Conservation (phyloP, 208 protist genomes). For the Wallacemonas sp. region DNA sequence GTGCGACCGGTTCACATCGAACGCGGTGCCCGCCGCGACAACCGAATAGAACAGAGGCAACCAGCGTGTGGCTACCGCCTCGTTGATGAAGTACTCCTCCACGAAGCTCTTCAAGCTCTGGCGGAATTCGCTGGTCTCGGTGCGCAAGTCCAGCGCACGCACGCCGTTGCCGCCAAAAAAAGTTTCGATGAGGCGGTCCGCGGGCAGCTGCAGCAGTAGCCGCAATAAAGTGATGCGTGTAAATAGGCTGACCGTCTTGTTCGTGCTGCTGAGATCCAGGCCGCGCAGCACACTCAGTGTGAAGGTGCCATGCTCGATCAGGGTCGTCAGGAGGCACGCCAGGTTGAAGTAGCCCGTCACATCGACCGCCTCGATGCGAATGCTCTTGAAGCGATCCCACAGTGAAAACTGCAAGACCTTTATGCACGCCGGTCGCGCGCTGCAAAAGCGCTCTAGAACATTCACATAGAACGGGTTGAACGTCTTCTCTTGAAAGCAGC, state of each 20-base stretch:
- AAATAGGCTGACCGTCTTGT: slow-evolving; percentile 77
- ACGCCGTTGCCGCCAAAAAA: slow-evolving; percentile 82
- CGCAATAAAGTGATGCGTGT: slow-evolving; percentile 72
- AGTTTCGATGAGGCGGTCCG: slow-evolving; percentile 48
- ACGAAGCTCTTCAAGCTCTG: slow-evolving; percentile 54
- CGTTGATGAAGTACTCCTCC: slow-evolving; percentile 75
- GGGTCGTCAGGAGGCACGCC: slow-evolving; percentile 40
- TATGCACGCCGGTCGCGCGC: slow-evolving; percentile 43
- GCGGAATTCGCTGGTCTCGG: slow-evolving; percentile 52
- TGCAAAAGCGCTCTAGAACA: slow-evolving; percentile 74
- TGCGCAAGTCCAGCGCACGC: slow-evolving; percentile 51
- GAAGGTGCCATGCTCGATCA: slow-evolving; percentile 59
- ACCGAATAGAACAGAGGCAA: slow-evolving; percentile 75
- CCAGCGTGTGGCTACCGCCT: slow-evolving; percentile 54
- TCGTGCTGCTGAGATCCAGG: slow-evolving; percentile 75
- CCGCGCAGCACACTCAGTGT: slow-evolving; percentile 73
- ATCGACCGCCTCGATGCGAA: slow-evolving; percentile 60
- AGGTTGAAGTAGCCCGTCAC: slow-evolving; percentile 75
- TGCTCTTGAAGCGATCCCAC: slow-evolving; percentile 81
- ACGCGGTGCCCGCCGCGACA: slow-evolving; percentile 54
- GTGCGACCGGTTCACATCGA: slow-evolving; percentile 23
- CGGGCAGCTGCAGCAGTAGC: slow-evolving; percentile 55
- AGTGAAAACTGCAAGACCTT: slow-evolving; percentile 81
- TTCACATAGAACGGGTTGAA: slow-evolving; percentile 78
- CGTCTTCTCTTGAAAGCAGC: slow-evolving; percentile 52